Evolutionary conservation across 2,329 filamentous ascomycete genomes (phyloP).

Genomic region (Xylariaceae sp.): DNA sequence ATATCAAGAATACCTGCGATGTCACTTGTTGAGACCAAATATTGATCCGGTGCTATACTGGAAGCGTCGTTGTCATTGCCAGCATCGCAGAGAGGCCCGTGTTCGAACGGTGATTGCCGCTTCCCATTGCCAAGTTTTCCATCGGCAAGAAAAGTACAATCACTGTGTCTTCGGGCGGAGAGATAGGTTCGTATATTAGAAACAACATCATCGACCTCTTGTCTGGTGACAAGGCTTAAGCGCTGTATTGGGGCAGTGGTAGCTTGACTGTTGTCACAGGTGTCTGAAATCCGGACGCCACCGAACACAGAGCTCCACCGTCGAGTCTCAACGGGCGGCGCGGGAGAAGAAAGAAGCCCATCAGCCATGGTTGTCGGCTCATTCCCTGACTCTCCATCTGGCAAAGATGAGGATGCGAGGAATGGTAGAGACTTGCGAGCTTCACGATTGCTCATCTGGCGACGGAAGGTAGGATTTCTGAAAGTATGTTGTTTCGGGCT

Average conservation of each 20-base stretch:
- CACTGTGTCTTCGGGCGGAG: slow-evolving; percentile 19
- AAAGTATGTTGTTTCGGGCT: too few species aligned
- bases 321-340: slow-evolving; percentile 11
- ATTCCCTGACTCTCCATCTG: too few species aligned
- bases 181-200: slow-evolving; percentile 27
- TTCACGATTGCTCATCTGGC: too few species aligned
- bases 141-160: slow-evolving; percentile 1
- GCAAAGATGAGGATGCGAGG: too few species aligned
- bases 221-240: slow-evolving; percentile 10
- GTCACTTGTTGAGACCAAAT: slow-evolving; percentile 26
- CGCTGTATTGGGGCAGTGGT: neutral
- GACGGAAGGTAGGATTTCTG: too few species aligned
- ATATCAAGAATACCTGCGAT: slow-evolving; percentile 33
- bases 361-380: neutral
- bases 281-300: slow-evolving; percentile 3
- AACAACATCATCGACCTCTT: slow-evolving; percentile 24
- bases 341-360: slow-evolving; percentile 8
- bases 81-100: neutral
- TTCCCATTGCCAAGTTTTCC: slow-evolving; percentile 10
- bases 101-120: neutral
- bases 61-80: neutral
- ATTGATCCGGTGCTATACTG: slow-evolving; percentile 15
- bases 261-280: slow-evolving; percentile 3
- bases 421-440: too few species aligned
- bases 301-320: slow-evolving; percentile 13